Evolutionary conservation across 2,329 filamentous ascomycete genomes (phyloP), one percentile per base, ranked within the genome.

Genomic region (Colletotrichum viniferum): DNA sequence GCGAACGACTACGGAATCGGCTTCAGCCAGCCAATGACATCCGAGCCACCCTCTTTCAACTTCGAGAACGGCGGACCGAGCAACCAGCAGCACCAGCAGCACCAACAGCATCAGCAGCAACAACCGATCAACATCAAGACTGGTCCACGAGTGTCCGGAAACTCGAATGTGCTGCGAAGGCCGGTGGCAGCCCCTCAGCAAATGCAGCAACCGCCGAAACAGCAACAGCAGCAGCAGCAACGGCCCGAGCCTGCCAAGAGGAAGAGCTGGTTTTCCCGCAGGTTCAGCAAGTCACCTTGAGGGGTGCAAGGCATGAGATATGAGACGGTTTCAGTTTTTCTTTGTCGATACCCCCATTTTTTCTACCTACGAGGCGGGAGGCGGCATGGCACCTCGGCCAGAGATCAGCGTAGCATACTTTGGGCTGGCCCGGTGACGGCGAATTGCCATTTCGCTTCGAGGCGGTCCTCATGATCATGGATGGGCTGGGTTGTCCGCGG

Each of bases 231-330:
- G 18, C 38, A 77, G 43, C 71, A 83, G 77, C 79, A 81, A 71
- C 80, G 83, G 62, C 82, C 84, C 7, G 81, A 81, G 24, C 81
- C 82, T 14, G 94, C 96, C 76, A 98, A 98, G 89, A 90, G 94
- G 78, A 96, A 96, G 89, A 97, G 96, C 82, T 98, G 96, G 95
- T 93, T 98, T 80, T 92, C 94, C 81, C 92, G 92, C 79, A 90
- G 93, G 71, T 97, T 98, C 84, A 97, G 94, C 88, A 96, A 89
- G 82, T 85, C 85, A 34, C 83, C 83, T 28, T 74, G 65, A 69
- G 52, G 36, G 67, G 65, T 26, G 21, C 16, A 36, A 62, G 21
- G 18, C 66, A 71, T 63, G 55, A 74, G 38, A 70, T 52, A 67
- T 63, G 63, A 60, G 34, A 21, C 10, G 21, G 38, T 55, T 64